phyloP scores from a whole-genome alignment of 768 basidiomycete species.

The Rhodotorula diobovata region DNA sequence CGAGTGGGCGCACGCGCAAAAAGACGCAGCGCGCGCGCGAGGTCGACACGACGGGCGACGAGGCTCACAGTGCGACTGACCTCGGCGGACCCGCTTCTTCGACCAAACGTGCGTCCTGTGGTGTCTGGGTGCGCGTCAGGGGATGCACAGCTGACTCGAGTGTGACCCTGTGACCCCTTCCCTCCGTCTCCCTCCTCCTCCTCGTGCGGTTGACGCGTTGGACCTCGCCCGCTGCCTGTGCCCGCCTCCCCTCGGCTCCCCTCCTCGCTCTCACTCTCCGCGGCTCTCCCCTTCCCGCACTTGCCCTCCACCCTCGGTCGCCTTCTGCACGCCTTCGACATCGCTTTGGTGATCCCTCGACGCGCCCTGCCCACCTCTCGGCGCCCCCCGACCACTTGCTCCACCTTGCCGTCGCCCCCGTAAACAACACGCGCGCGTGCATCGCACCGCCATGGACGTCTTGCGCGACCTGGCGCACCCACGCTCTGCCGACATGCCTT shows the following conservation, averaged over 20 bases:
- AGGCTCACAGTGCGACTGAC: background rate
- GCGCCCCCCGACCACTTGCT: background rate
- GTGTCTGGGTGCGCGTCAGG: too few relatives aligned
- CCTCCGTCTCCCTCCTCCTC: background rate
- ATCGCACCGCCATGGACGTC: background rate
- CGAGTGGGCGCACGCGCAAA: slow-evolving; percentile 3
- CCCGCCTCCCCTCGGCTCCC: too few relatives aligned
- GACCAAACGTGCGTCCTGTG: background rate
- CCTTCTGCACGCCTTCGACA: too few relatives aligned
- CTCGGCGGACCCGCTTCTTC: background rate
- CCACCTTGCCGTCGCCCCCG: background rate
- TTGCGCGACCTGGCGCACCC: background rate
- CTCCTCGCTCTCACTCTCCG: too few relatives aligned
- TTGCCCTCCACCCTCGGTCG: too few relatives aligned
- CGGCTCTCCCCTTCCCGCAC: too few relatives aligned
- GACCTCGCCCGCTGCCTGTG: background rate
- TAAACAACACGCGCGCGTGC: background rate
- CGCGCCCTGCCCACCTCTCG: too few relatives aligned
- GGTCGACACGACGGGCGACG: background rate
- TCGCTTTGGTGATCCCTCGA: too few relatives aligned
- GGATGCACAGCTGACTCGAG: too few relatives aligned
- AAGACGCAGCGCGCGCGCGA: background rate
- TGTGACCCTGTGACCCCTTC: background rate
- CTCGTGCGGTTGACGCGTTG: background rate
- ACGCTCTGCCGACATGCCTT: background rate